phyloP scores from a whole-genome alignment of 331 rosid species.

The Malus hybrid region DNA sequence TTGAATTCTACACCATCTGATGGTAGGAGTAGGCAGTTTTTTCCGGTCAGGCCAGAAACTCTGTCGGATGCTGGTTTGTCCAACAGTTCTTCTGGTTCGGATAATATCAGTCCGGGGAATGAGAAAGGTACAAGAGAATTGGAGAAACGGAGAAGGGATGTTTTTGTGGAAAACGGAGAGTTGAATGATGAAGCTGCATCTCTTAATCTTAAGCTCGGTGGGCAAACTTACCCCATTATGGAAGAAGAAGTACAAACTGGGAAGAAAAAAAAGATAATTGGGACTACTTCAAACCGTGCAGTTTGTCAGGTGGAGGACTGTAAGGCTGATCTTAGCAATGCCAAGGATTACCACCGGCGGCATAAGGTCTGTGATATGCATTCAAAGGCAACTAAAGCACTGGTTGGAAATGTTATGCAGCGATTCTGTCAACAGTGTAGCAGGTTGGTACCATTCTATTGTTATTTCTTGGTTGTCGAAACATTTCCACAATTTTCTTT shows the following conservation, averaged over 20 bases:
- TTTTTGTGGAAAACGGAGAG: conserved; percentile 33
- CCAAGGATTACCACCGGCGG: conserved; percentile 75
- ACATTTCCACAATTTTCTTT: neutral
- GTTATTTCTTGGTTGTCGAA: neutral
- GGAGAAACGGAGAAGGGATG: conserved; percentile 67
- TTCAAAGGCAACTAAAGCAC: conserved; percentile 63
- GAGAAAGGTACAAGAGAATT: conserved; percentile 53
- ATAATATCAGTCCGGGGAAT: conserved; percentile 27
- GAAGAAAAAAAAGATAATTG: conserved; percentile 63
- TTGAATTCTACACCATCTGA: conserved; percentile 49
- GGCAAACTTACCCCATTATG: conserved; percentile 40
- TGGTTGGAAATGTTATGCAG: conserved; percentile 70
- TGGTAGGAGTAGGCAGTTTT: conserved; percentile 36
- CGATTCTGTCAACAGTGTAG: conserved; percentile 97
- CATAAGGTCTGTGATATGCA: conserved; percentile 90
- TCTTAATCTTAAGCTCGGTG: conserved; percentile 64
- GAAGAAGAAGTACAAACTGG: conserved; percentile 58
- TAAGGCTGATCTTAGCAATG: conserved; percentile 59
- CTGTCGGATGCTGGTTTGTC: conserved; percentile 36
- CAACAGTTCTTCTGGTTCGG: conserved; percentile 38
- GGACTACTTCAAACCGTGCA: conserved; percentile 38
- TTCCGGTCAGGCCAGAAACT: conserved; percentile 43
- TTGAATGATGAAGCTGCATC: conserved; percentile 37
- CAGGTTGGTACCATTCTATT: conserved; percentile 37
- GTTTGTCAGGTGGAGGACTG: conserved; percentile 87